A percentile compares a stretch with the other conserved stretches of the same genome.
Conservation (phyloP, 345 rosid genomes). For the Triadica sebifera region DNA sequence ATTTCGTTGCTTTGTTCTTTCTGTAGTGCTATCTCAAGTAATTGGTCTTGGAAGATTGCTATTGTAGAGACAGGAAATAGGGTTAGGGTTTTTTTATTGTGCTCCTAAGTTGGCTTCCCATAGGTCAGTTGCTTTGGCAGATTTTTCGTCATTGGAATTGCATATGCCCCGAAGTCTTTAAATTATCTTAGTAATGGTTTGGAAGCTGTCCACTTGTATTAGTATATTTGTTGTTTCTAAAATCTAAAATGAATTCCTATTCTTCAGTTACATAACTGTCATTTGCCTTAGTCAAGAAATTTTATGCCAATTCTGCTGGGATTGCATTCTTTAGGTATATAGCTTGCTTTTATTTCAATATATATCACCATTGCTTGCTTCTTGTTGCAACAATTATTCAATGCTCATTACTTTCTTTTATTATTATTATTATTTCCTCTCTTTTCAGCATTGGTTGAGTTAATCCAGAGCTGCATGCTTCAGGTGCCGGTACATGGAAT, state of each 20-base stretch:
- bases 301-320: too few relatives aligned
- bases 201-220: not conserved
- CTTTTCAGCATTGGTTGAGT: slow-evolving; percentile 79
- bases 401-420: not conserved
- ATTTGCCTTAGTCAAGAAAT: not conserved
- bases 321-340: too few relatives aligned
- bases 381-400: not conserved
- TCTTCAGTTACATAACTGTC: not conserved
- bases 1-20: not conserved
- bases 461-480: slow-evolving; percentile 84
- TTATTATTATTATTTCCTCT: not conserved
- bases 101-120: not conserved
- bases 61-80: not conserved
- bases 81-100: not conserved
- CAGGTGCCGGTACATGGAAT: slow-evolving; percentile 62
- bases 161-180: not conserved
- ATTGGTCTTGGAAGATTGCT: not conserved
- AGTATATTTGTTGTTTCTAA: not conserved
- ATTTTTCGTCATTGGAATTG: not conserved
- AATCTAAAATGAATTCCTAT: not conserved
- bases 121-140: not conserved
- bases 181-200: not conserved
- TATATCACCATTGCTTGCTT: not conserved
- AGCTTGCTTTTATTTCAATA: slow-evolving; percentile 5
- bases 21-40: not conserved